phyloP scores from a whole-genome alignment of 2,329 filamentous ascomycete species.

The Ciborinia camelliae region DNA sequence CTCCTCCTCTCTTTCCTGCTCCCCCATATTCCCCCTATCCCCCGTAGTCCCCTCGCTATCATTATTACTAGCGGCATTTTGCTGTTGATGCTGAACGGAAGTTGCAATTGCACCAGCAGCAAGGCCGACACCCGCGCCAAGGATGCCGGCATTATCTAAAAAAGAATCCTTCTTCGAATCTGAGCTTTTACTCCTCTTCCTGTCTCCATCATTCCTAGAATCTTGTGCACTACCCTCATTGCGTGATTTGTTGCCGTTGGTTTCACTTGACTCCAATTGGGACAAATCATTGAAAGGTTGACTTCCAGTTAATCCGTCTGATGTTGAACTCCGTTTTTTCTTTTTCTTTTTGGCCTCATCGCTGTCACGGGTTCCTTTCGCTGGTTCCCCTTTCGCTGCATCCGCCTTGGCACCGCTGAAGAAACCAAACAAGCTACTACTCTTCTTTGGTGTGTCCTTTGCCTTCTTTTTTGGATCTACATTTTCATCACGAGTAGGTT shows the following conservation, averaged over 20 bases:
- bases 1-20: conserved; percentile 32
- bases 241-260: conserved; percentile 24
- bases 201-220: conserved; percentile 30
- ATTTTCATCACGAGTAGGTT: conserved; percentile 39
- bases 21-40: not conserved
- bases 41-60: conserved; percentile 25
- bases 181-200: conserved; percentile 33
- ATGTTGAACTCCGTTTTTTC: conserved; percentile 35
- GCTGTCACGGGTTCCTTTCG: conserved; percentile 29
- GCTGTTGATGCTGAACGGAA: conserved; percentile 37
- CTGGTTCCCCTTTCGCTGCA: conserved; percentile 27
- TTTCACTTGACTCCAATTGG: conserved; percentile 29
- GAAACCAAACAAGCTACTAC: conserved; percentile 45
- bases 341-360: conserved; percentile 35
- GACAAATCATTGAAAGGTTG: conserved; percentile 30
- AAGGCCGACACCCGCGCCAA: conserved; percentile 66
- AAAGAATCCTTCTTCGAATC: conserved; percentile 52
- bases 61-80: conserved; percentile 37
- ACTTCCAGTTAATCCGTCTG: conserved; percentile 30
- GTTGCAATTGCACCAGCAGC: conserved; percentile 46
- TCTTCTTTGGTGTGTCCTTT: conserved; percentile 40
- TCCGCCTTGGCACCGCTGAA: conserved; percentile 40
- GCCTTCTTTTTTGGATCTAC: conserved; percentile 40
- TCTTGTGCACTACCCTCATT: conserved; percentile 28
- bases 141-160: conserved; percentile 69